Evolutionary conservation across 2,329 filamentous ascomycete genomes (phyloP), one percentile per base, ranked within the genome.

Genomic region (Colletotrichum coccodes): DNA sequence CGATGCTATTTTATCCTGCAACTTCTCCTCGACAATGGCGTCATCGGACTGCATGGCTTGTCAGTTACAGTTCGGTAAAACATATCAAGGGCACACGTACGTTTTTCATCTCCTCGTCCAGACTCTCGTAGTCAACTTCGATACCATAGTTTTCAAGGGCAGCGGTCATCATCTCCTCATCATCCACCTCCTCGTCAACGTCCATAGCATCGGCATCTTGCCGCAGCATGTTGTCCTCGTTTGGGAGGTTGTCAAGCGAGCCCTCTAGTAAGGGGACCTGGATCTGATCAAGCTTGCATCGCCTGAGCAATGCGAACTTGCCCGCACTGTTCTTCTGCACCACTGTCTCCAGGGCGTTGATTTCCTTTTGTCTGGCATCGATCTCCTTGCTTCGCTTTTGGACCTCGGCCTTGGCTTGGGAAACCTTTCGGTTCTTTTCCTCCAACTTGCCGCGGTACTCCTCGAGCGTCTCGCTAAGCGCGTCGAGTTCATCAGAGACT

Each of bases 231-330:
- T 91, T 88, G 73, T 97, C 94, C 76, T 97, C 94, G 74, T 97
- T 94, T 3, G 96, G 96, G 59, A 99, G 86, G 71, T 91, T 89
- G 74, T 97, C 94, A 28, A 99, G 85, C 3, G 94, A 97, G 28
- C 91, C 91, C 64, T 90, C 84, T 2, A 86, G 83, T 26, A 99
- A 86, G 2, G 96, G 96, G 67, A 99, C 87, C 71, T 92, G 90
- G 73, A 98, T 93, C 76, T 98, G 95, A 77, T 98, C 95, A 53
- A 99, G 90, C 77, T 97, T 95, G 84, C 95, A 98, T 71, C 94
- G 90, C 76, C 94, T 90, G 60, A 99, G 87, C 53, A 97, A 83
- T 50, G 91, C 91, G 77, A 97, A 97, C 77, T 96, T 93, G 74
- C 89, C 90, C 0, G 94, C 91, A 67, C 92, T 93, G 76, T 94